Base-by-base conservation (phyloP, 2,329 filamentous ascomycete genomes). In the Beauveria varroae region DNA sequence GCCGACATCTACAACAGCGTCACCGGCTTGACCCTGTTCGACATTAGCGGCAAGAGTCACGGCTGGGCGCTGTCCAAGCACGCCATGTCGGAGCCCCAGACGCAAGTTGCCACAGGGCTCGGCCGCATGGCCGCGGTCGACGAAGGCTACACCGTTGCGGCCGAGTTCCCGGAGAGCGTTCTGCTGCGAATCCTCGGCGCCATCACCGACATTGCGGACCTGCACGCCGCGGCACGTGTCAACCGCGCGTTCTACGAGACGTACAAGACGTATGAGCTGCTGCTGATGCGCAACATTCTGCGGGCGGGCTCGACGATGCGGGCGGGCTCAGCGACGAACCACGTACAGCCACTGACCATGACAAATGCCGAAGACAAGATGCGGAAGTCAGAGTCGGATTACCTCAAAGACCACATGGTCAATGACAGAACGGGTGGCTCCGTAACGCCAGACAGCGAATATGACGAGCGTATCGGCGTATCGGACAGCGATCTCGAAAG, bases 1-100 rank as follows among this genome's bases (percentile, higher is more conserved):
- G 77, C 73, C 28, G 80, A 83, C 62, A 77, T 83, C 2, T 81
- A 77, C 61, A 80, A 81, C 58, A 81, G 79, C 59, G 73, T 83
- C 3, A 68, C 70, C 7, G 81, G 81, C 0, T 63, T 83, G 5
- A 81, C 79, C 2, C 71, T 83, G 0, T 71, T 75, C 51, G 80
- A 83, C 34, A 74, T 82, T 1, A 79, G 75, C 18, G 79, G 79
- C 0, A 74, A 73, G 65, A 73, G 74, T 44, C 77, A 79, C 37
- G 81, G 79, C 5, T 83, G 80, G 80, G 80, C 73, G 0, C 63
- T 82, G 2, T 79, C 77, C 2, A 77, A 76, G 64, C 69, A 76
- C 57, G 66, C 65, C 43, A 68, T 70, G 41, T 58, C 67, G 2
- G 71, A 75, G 61, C 75, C 74, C 3, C 75, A 79, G 66, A 64